These are phyloP conservation scores for Akanthomyces muscarius DNA, from an alignment of 2,329 filamentous ascomycete species.

Conservation along the genomic window DNA sequence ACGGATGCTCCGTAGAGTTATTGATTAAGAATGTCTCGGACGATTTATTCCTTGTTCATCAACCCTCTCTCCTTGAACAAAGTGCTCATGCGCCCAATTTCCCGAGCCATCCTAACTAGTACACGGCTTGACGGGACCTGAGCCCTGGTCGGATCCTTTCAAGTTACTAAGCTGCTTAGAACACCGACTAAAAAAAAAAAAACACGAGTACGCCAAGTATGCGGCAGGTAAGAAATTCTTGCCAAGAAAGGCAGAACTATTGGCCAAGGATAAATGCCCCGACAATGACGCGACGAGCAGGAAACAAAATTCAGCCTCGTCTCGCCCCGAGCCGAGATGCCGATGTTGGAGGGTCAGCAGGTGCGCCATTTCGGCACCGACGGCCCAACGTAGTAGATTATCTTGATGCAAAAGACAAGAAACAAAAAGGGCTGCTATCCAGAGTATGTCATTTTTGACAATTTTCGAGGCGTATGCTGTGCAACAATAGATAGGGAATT, in stretches of 20 bases:
- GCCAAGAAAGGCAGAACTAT: not conserved
- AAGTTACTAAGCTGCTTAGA: too few species aligned
- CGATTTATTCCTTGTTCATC: not conserved
- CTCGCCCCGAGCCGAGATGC: constrained; percentile 1
- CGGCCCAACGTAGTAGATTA: not conserved
- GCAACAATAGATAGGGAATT: not conserved
- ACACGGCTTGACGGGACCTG: too few species aligned
- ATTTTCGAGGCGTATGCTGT: not conserved
- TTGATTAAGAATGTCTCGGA: not conserved
- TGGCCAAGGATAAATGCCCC: not conserved
- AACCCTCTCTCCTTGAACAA: too few species aligned
- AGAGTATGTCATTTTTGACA: not conserved
- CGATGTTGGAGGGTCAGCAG: constrained; percentile 10
- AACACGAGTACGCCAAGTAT: too few species aligned
- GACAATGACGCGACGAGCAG: not conserved
- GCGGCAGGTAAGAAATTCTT: too few species aligned
- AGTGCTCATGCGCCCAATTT: too few species aligned
- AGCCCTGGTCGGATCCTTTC: too few species aligned
- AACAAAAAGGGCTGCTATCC: too few species aligned
- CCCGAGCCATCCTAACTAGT: too few species aligned
- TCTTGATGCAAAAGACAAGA: not conserved
- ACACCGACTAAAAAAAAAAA: too few species aligned
- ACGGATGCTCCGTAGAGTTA: not conserved
- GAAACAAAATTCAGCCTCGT: not conserved
- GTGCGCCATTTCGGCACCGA: not conserved